Evolutionary conservation across 2,329 filamentous ascomycete species (phyloP), one percentile per base, ranked within the genome.

Genomic region (Pseudogymnoascus sp.): DNA sequence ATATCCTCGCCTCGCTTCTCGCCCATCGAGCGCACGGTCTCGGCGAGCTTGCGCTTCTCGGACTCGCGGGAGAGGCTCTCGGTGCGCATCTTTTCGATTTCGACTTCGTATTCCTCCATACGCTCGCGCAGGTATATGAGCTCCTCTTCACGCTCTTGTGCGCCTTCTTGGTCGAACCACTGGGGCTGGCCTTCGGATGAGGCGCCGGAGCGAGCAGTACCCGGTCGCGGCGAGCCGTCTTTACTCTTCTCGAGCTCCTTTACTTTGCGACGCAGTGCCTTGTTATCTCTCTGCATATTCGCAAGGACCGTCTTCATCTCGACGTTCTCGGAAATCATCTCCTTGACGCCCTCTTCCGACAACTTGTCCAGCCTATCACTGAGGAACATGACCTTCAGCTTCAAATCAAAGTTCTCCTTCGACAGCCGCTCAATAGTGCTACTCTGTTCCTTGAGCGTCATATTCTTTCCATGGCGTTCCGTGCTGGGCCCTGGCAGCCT

Each of bases 361-460:
- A 95, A 83, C 71, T 93, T 94, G 74, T 96, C 91, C 18, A 99
- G 78, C 1, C 93, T 89, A 73, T 97, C 90, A 69, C 93, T 95
- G 57, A 99, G 81, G 70, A 97, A 99, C 80, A 97, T 95, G 65
- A 97, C 94, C 72, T 96, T 95, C 74, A 97, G 86, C 75, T 97
- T 97, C 61, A 97, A 77, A 72, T 97, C 93, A 71, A 97, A 99
- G 66, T 99, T 99, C 73, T 99, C 94, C 75, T 99, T 99, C 63
- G 91, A 95, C 2, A 97, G 81, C 62, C 92, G 86, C 74, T 99
- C 94, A 65, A 99, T 97, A 12, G 93, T 97, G 74, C 89, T 96
- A 71, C 93, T 96, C 74, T 99, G 94, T 74, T 99, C 94, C 73
- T 97, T 97, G 39, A 99, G 78, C 0, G 94, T 97, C 74, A 99